Evolutionary conservation across 2,329 filamentous ascomycete species (phyloP), one percentile per base, ranked within the genome.

Genomic region (Paraconiothyrium brasiliense): DNA sequence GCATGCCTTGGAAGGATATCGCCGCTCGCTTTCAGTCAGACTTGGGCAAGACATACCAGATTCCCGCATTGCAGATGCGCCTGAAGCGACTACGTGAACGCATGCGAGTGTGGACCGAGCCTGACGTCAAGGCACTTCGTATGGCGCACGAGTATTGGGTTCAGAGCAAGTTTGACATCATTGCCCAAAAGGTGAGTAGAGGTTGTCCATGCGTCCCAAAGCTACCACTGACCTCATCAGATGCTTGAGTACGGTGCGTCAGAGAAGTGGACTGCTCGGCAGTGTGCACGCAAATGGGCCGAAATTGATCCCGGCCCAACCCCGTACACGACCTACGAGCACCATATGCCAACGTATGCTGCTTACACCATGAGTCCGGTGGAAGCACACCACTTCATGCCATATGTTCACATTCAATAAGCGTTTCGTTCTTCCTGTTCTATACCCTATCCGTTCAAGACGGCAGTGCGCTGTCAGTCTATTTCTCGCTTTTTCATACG

Each of bases 1-100:
- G 75, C 35, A 79, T 85, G 58, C 81, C 84, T 0, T 86, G 84
- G 84, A 86, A 86, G 68, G 84, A 85, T 60, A 85, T 86, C 61
- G 82, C 82, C 9, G 76, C 78, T 7, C 81, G 81, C 24, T 85
- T 85, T 71, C 78, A 82, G 58, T 78, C 77, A 13, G 82, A 84
- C 34, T 74, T 82, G 32, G 82, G 82, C 59, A 82, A 84, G 67
- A 77, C 73, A 4, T 82, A 83, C 63, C 81, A 84, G 63, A 82
- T 85, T 52, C 82, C 84, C 4, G 83, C 84, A 8, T 74, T 86
- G 35, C 84, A 86, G 67, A 86, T 86, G 84, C 82, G 83, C 22
- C 80, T 84, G 66, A 85, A 85, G 70, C 78, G 84, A 41, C 74
- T 86, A 41, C 76, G 82, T 20, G 83, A 85, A 67, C 79, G 82